phyloP scores from a whole-genome alignment of 2,329 filamentous ascomycete species.

The Dothistroma pini region DNA sequence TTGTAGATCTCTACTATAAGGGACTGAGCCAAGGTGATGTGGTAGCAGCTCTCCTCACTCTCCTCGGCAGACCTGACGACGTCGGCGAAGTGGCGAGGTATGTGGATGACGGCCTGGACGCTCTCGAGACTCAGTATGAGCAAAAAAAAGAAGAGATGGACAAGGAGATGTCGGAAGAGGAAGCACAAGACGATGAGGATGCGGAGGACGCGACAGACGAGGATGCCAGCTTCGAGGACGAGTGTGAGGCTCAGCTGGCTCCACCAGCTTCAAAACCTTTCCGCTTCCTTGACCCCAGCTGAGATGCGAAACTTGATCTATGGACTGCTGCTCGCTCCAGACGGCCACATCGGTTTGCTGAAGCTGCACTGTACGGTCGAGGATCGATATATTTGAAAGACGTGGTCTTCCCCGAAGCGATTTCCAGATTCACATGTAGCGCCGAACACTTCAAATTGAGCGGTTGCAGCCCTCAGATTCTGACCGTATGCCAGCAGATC shows the following conservation, averaged over 20 bases:
- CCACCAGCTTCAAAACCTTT: constrained; percentile 5
- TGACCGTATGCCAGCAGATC: constrained; percentile 36
- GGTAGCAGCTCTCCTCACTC: neutral
- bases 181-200: too few relatives aligned
- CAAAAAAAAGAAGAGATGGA: neutral
- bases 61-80: neutral
- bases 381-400: constrained; percentile 3
- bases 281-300: constrained; percentile 20
- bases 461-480: constrained; percentile 19
- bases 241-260: neutral
- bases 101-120: neutral
- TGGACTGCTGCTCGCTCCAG: constrained; percentile 13
- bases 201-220: neutral
- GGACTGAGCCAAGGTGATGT: neutral
- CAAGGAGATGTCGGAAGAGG: neutral
- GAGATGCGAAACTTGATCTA: constrained; percentile 20
- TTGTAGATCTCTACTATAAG: neutral
- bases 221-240: neutral
- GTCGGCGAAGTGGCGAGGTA: neutral
- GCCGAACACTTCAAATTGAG: neutral
- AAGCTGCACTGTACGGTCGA: neutral
- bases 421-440: neutral
- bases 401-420: neutral
- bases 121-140: neutral
- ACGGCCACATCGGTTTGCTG: constrained; percentile 16